Evolutionary conservation across 352 stramenopile genomes (phyloP).

Genomic region (Elongisporangium anandrum): DNA sequence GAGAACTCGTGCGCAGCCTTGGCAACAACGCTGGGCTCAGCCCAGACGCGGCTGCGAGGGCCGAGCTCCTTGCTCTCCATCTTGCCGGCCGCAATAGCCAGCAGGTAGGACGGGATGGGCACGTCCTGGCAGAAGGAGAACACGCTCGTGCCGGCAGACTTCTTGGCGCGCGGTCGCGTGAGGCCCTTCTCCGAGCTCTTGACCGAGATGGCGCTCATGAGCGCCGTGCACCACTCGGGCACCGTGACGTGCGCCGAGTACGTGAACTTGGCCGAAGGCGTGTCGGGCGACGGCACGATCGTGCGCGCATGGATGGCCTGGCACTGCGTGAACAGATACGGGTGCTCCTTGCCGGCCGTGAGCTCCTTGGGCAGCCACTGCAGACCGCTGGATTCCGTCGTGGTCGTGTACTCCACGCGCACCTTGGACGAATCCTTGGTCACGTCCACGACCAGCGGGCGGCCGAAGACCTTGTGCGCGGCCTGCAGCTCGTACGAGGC

Average conservation of each 20-base stretch:
- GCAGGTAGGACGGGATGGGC: constrained; percentile 94
- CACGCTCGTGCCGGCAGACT: constrained; percentile 19
- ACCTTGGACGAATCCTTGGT: constrained; percentile 46
- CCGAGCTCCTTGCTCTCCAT: constrained; percentile 88
- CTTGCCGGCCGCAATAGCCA: constrained; percentile 91
- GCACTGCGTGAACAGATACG: constrained; percentile 95
- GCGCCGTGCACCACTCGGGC: constrained; percentile 88
- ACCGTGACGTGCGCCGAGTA: constrained; percentile 91
- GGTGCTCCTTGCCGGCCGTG: constrained; percentile 91
- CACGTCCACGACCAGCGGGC: constrained; percentile 45
- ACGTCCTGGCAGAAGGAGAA: constrained; percentile 88
- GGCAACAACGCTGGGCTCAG: constrained; percentile 91
- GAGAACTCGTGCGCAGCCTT: constrained; percentile 92
- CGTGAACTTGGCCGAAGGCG: constrained; percentile 91
- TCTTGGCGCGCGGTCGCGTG: not conserved
- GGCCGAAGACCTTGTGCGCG: constrained; percentile 59
- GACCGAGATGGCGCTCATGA: constrained; percentile 87
- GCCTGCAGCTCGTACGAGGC: constrained; percentile 28
- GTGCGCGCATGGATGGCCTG: constrained; percentile 94
- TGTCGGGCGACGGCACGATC: constrained; percentile 95
- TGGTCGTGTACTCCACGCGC: constrained; percentile 78
- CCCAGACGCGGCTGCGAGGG: constrained; percentile 88
- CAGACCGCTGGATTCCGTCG: constrained; percentile 57
- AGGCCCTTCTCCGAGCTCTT: constrained; percentile 13
- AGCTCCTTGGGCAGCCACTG: constrained; percentile 93